Evolutionary conservation across 148 eudicot species (phyloP).

Genomic region (Chenopodium quinoa): DNA sequence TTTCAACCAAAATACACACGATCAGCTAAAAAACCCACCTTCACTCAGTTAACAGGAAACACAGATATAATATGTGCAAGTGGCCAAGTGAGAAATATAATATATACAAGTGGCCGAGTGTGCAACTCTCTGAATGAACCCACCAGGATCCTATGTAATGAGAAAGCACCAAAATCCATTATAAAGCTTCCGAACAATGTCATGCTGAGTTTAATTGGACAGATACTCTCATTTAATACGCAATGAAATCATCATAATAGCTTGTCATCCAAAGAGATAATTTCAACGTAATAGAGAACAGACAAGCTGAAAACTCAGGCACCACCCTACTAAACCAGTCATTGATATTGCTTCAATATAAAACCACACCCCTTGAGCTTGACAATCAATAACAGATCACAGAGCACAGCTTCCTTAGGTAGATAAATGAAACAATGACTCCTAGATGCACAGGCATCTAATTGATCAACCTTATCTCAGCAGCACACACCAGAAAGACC

Average conservation of each 20-base stretch:
- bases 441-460: neutral
- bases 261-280: neutral
- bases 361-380: neutral
- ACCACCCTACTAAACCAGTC: neutral
- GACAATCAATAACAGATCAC: neutral
- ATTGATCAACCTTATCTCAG: neutral
- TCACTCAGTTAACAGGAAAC: neutral
- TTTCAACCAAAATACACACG: slow-evolving; percentile 1
- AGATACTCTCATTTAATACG: neutral
- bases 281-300: neutral
- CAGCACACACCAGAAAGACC: neutral
- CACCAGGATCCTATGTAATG: neutral
- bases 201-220: too few species aligned
- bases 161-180: neutral
- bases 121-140: neutral
- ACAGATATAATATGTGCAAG: too few species aligned
- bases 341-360: neutral
- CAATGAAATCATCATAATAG: too few species aligned
- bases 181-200: neutral
- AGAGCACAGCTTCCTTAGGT: neutral
- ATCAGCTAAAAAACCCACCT: slow-evolving; percentile 7
- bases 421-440: neutral
- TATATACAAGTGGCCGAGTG: too few species aligned
- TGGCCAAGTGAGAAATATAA: too few species aligned
- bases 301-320: neutral